Percentiles rank a stretch among this genome's conserved stretches.
phyloP scores from a whole-genome alignment of 2,329 filamentous ascomycete genomes.

The Cryphonectria carpinicola region DNA sequence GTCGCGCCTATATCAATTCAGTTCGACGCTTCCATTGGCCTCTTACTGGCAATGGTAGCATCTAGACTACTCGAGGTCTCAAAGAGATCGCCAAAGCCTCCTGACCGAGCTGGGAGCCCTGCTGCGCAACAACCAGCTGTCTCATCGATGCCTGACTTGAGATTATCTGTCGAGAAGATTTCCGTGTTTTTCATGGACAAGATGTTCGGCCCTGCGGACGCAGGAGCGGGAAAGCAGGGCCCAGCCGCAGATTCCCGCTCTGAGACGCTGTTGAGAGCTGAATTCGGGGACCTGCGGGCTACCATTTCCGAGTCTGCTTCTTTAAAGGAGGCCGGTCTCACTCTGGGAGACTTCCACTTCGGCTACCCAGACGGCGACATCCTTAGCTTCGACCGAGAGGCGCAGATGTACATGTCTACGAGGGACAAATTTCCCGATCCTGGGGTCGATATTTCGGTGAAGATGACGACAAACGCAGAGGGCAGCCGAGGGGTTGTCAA shows the following conservation, averaged over 20 bases:
- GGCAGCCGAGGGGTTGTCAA: slow-evolving; percentile 64
- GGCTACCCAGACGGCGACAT: slow-evolving; percentile 67
- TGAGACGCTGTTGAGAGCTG: slow-evolving; percentile 57
- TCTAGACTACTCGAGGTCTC: slow-evolving; percentile 53
- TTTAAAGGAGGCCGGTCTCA: slow-evolving; percentile 44
- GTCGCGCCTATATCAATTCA: slow-evolving; percentile 56
- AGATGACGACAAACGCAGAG: slow-evolving; percentile 50
- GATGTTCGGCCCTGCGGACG: slow-evolving; percentile 56
- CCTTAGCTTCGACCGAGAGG: slow-evolving; percentile 62
- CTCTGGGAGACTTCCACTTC: slow-evolving; percentile 62
- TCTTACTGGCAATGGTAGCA: slow-evolving; percentile 56
- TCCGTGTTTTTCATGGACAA: slow-evolving; percentile 61
- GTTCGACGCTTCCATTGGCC: slow-evolving; percentile 62
- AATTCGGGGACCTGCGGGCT: slow-evolving; percentile 49
- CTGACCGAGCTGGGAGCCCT: slow-evolving; percentile 23
- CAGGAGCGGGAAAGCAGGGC: slow-evolving; percentile 38
- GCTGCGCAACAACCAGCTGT: slow-evolving; percentile 25
- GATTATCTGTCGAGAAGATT: slow-evolving; percentile 52
- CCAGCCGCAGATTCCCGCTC: slow-evolving; percentile 47
- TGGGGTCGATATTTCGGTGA: slow-evolving; percentile 62
- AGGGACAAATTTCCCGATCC: slow-evolving; percentile 60
- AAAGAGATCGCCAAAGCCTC: slow-evolving; percentile 32
- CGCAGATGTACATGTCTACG: slow-evolving; percentile 62
- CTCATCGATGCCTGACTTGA: slow-evolving; percentile 44
- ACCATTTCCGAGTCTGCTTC: slow-evolving; percentile 36